These are phyloP conservation scores for Blastocystis sp. DNA, from an alignment of 352 stramenopile genomes.

Conservation along the genomic window DNA sequence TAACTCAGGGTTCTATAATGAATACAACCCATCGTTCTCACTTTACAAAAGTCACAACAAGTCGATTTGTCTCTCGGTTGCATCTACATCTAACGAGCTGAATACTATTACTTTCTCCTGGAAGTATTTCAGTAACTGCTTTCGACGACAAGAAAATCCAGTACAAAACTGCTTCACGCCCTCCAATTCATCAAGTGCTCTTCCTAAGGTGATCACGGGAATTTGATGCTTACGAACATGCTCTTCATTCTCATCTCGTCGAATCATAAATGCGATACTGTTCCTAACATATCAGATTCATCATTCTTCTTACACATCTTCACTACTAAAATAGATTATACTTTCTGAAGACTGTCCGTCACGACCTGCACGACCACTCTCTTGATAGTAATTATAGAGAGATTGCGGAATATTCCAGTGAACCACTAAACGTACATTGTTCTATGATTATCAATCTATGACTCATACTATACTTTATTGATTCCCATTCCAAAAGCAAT, in stretches of 20 bases:
- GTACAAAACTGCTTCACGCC: not conserved
- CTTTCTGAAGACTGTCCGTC: not conserved
- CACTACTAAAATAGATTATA: conserved; percentile 6
- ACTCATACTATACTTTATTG: conserved; percentile 6
- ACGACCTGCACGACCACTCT: conserved; percentile 51
- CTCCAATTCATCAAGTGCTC: conserved; percentile 17
- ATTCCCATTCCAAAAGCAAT: conserved; percentile 58
- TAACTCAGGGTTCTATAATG: conserved; percentile 15
- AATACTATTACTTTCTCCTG: not conserved
- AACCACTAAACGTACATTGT: conserved; percentile 52
- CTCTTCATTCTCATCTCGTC: conserved; percentile 21
- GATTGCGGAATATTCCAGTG: conserved; percentile 58
- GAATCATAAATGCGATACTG: conserved; percentile 31
- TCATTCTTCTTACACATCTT: not conserved
- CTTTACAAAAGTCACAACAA: conserved; percentile 24
- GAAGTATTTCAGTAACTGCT: not conserved
- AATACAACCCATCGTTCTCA: not conserved
- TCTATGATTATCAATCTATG: not conserved
- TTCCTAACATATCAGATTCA: not conserved
- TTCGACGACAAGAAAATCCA: not conserved
- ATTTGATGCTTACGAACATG: not conserved
- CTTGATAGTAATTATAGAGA: conserved; percentile 59
- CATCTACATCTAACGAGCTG: not conserved
- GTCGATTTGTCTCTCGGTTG: not conserved
- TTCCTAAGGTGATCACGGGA: not conserved